These are phyloP conservation scores for Nakazawaea ernobii DNA, from an alignment of 805 yeast species.

Conservation along the genomic window DNA sequence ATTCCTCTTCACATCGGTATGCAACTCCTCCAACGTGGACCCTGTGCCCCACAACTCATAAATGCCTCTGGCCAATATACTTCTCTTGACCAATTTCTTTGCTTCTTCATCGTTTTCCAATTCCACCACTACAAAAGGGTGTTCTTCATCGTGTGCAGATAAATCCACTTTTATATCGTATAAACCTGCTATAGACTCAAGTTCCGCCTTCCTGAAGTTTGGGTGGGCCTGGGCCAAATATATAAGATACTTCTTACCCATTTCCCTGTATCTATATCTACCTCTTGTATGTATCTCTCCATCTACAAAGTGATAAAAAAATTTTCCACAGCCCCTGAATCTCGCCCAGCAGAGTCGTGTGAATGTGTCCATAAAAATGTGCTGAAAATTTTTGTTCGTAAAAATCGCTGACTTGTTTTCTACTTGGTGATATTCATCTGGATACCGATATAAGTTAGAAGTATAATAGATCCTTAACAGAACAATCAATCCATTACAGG, in stretches of 20 bases:
- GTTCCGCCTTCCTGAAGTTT: constrained; percentile 73
- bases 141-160: constrained; percentile 45
- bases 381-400: too few species aligned
- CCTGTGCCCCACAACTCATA: constrained; percentile 88
- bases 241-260: constrained; percentile 61
- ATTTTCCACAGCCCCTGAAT: background rate
- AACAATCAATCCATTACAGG: too few species aligned
- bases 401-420: too few species aligned
- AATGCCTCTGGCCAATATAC: constrained; percentile 67
- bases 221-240: constrained; percentile 82
- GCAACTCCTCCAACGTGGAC: constrained; percentile 46
- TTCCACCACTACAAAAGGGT: constrained; percentile 69
- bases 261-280: background rate
- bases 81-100: constrained; percentile 50
- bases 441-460: too few species aligned
- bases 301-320: background rate
- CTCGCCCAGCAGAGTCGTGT: too few species aligned
- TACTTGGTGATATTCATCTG: too few species aligned
- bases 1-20: constrained; percentile 36
- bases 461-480: too few species aligned
- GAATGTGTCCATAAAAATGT: too few species aligned
- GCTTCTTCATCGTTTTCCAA: constrained; percentile 69
- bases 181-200: constrained; percentile 76
- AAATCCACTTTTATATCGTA: constrained; percentile 54
- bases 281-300: background rate